Percentiles rank a stretch among this genome's conserved stretches.
phyloP scores from a whole-genome alignment of 495 filamentous ascomycete genomes.

The Opeltia flavorubescens region DNA sequence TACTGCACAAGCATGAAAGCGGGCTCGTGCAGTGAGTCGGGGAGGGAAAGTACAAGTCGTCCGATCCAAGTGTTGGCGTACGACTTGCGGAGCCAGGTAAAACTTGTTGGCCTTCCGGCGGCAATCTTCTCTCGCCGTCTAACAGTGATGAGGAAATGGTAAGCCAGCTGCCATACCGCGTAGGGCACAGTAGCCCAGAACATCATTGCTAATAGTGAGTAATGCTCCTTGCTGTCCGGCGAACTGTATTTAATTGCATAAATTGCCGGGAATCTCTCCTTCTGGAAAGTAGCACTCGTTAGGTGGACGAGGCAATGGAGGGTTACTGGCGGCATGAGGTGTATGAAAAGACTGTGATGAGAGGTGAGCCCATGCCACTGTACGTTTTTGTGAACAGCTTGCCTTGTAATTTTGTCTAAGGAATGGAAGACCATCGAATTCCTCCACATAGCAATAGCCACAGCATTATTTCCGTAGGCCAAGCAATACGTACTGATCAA shows the following conservation, averaged over 20 bases:
- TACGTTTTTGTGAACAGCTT: constrained; percentile 9
- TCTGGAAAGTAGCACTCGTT: constrained; percentile 45
- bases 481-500: constrained; percentile 90
- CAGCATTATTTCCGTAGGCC: constrained; percentile 88
- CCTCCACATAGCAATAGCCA: constrained; percentile 98
- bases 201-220: constrained; percentile 72
- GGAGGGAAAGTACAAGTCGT: constrained; percentile 65
- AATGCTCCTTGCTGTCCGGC: constrained; percentile 57
- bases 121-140: constrained; percentile 87
- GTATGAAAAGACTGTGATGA: constrained; percentile 66
- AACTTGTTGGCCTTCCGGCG: constrained; percentile 87
- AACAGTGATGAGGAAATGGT: constrained; percentile 89
- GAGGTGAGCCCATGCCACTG: neutral
- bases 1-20: constrained; percentile 98
- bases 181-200: constrained; percentile 90
- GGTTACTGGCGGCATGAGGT: constrained; percentile 93
- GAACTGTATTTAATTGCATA: constrained; percentile 65
- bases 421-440: constrained; percentile 97
- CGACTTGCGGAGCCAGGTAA: constrained; percentile 88
- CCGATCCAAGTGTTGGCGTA: constrained; percentile 84
- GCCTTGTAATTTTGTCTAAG: constrained; percentile 87
- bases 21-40: constrained; percentile 61
- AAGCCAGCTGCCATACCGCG: constrained; percentile 76
- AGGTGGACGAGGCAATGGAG: constrained; percentile 88
- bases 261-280: constrained; percentile 70